phyloP scores from a whole-genome alignment of 192 early-diverging fungal genomes.

The Spinellus fusiger region DNA sequence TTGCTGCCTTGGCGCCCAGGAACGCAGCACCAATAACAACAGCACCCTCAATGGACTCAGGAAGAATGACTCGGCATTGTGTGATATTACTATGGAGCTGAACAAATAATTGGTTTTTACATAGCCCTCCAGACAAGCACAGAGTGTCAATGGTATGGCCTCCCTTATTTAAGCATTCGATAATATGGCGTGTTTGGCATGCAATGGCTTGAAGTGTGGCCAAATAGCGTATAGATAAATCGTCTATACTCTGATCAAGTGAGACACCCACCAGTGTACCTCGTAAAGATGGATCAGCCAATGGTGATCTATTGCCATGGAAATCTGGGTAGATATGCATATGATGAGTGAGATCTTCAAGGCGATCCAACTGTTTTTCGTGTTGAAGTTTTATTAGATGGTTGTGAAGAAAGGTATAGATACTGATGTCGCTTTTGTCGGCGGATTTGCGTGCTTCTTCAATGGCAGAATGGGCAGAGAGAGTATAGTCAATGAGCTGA shows the following conservation, averaged over 20 bases:
- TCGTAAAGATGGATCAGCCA: slow-evolving; percentile 55
- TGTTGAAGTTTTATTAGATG: slow-evolving; percentile 29
- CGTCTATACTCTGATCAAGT: slow-evolving; percentile 42
- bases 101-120: slow-evolving; percentile 56
- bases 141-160: slow-evolving; percentile 52
- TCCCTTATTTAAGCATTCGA: slow-evolving; percentile 40
- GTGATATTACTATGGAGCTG: slow-evolving; percentile 54
- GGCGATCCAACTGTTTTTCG: slow-evolving; percentile 10
- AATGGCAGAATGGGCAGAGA: slow-evolving; percentile 52
- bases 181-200: slow-evolving; percentile 58
- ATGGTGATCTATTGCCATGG: slow-evolving; percentile 71
- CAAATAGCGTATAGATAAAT: slow-evolving; percentile 49
- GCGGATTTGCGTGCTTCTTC: slow-evolving; percentile 25
- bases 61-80: slow-evolving; percentile 46
- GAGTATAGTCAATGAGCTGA: slow-evolving; percentile 55
- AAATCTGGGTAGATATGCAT: slow-evolving; percentile 71
- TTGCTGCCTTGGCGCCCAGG: slow-evolving; percentile 52
- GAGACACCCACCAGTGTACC: slow-evolving; percentile 53
- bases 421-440: slow-evolving; percentile 3
- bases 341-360: slow-evolving; percentile 32
- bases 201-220: slow-evolving; percentile 57
- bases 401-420: slow-evolving; percentile 51
- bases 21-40: slow-evolving; percentile 67
- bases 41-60: slow-evolving; percentile 48
- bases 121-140: slow-evolving; percentile 62